Conservation (phyloP, 768 basidiomycete genomes). For the Pleurotus platypus region DNA sequence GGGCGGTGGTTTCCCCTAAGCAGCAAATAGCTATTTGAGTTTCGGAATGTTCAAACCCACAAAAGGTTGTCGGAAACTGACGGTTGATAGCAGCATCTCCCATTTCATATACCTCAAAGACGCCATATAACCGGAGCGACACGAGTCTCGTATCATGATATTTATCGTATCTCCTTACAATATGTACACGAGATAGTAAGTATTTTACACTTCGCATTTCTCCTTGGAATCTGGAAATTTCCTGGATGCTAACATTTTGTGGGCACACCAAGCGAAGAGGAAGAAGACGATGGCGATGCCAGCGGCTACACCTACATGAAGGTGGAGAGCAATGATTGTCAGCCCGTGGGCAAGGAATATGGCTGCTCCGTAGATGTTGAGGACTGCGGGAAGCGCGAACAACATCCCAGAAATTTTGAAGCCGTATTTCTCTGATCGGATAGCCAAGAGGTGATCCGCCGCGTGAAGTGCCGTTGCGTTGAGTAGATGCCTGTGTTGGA, state of each 20-base stretch:
- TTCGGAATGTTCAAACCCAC: slow-evolving; percentile 93
- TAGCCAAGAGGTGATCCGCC: slow-evolving; percentile 31
- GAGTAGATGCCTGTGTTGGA: slow-evolving; percentile 32
- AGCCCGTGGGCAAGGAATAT: slow-evolving; percentile 28
- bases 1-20: too few relatives aligned
- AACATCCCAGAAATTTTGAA: slow-evolving; percentile 48
- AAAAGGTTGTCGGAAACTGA: slow-evolving; percentile 66
- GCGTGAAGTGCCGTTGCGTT: slow-evolving; percentile 8
- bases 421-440: slow-evolving; percentile 33
- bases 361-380: slow-evolving; percentile 46
- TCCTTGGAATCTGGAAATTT: not conserved
- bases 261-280: not conserved
- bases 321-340: slow-evolving; percentile 17
- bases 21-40: slow-evolving; percentile 48
- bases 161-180: too few relatives aligned
- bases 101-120: slow-evolving; percentile 18
- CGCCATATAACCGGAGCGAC: slow-evolving; percentile 27
- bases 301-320: not conserved
- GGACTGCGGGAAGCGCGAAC: slow-evolving; percentile 50
- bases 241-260: not conserved
- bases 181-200: not conserved
- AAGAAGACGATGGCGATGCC: slow-evolving; percentile 1
- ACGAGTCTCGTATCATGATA: slow-evolving; percentile 7
- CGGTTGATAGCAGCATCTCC: slow-evolving; percentile 49
- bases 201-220: slow-evolving; percentile 2